These are phyloP conservation scores for Cercophora scortea DNA, from an alignment of 495 filamentous ascomycete species.

Conservation along the genomic window DNA sequence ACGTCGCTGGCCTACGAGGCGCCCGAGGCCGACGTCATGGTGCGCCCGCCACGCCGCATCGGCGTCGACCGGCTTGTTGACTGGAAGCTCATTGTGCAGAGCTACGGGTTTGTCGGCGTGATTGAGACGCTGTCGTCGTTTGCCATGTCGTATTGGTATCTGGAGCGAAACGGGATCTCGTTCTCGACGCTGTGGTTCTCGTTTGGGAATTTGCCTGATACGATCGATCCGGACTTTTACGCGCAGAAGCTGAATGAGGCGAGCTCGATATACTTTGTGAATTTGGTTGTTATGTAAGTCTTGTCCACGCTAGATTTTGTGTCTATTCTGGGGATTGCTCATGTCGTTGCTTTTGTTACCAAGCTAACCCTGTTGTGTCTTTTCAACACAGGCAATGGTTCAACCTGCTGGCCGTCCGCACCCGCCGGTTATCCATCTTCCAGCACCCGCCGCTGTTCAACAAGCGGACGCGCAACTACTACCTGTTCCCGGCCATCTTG, in stretches of 20 bases:
- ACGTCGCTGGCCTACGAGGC: constrained; percentile 63
- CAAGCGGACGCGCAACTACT: constrained; percentile 48
- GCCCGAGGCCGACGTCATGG: constrained; percentile 61
- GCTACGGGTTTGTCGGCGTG: constrained; percentile 57
- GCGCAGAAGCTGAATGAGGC: constrained; percentile 46
- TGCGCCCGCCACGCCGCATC: constrained; percentile 50
- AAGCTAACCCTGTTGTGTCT: no score
- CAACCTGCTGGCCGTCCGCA: constrained; percentile 57
- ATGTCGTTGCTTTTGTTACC: background rate
- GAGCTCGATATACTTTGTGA: constrained; percentile 64
- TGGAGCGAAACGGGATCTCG: constrained; percentile 48
- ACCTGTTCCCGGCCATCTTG: constrained; percentile 55
- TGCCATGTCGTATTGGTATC: constrained; percentile 60
- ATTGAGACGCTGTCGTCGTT: constrained; percentile 53
- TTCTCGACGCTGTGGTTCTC: constrained; percentile 52
- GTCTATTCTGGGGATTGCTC: background rate
- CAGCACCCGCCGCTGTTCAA: constrained; percentile 56
- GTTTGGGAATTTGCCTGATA: constrained; percentile 43
- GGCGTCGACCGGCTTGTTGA: constrained; percentile 58
- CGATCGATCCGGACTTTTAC: constrained; percentile 39
- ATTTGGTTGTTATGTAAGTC: constrained; percentile 57
- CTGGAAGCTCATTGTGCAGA: constrained; percentile 53
- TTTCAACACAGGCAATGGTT: constrained; percentile 57
- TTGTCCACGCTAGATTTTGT: background rate
- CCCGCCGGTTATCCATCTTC: constrained; percentile 56